Evolutionary conservation across 1,139 yeast species (phyloP).

Genomic region (Hyphopichia khmerensis): DNA sequence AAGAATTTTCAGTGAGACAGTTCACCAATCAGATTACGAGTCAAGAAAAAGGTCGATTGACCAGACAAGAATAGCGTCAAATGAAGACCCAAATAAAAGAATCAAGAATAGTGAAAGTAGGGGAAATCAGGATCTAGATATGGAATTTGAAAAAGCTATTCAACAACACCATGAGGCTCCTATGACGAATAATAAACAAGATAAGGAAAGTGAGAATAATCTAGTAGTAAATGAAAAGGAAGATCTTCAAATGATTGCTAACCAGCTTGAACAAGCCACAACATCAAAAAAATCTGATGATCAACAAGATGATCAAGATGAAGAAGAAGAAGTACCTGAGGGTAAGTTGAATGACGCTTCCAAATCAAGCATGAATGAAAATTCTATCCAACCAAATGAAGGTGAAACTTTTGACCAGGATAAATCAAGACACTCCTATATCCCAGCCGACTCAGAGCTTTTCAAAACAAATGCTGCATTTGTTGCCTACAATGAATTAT

Average conservation of each 20-base stretch:
- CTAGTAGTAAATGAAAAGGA: constrained; percentile 11
- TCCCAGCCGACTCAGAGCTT: constrained; percentile 45
- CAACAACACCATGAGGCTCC: constrained; percentile 10
- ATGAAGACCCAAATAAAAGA: constrained; percentile 3
- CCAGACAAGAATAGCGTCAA: background rate
- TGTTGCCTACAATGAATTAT: constrained; percentile 43
- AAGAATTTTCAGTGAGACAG: background rate
- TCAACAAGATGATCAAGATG: background rate
- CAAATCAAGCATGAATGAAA: background rate
- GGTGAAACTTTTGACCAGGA: background rate
- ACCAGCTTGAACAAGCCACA: constrained; percentile 17
- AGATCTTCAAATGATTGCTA: constrained; percentile 18
- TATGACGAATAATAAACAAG: background rate
- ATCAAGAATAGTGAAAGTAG: background rate
- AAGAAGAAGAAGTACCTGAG: background rate
- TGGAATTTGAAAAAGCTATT: constrained; percentile 13
- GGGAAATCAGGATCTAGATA: constrained; percentile 8
- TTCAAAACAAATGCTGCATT: constrained; percentile 42
- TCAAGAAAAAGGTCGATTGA: constrained; percentile 1
- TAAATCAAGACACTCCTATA: constrained; percentile 10
- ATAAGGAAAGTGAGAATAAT: no score
- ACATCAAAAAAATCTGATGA: constrained; percentile 7
- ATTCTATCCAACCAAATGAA: background rate
- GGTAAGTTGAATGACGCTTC: no score
- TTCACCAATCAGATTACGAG: background rate